Evolutionary conservation across 306 rosid species (phyloP), one percentile per base, ranked within the genome.

Genomic region (Vigna unguiculata): DNA sequence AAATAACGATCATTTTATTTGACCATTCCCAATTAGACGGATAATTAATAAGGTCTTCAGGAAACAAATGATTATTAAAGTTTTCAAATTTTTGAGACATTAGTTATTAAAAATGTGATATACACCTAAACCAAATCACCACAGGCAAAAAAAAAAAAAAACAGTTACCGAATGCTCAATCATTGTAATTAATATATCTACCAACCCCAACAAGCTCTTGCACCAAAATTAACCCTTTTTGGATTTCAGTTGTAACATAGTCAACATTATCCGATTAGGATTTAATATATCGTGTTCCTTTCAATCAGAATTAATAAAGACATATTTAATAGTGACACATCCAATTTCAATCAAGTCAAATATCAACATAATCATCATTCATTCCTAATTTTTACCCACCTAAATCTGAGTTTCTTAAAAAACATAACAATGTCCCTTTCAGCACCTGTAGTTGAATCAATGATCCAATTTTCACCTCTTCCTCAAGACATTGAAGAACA

Each of bases 381-480:
- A 19, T 48, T 6, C 6, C 40, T 28, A 28, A 0, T 58, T 11
- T 58, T 59, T 25, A 2, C 22, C 22, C 2, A n/a, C n/a, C 34
- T 5, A 17, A 63, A 36, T 9, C 32, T n/a, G 15, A 61, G 3
- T n/a, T 16, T 28, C 34, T 36, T 28, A 28, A 32, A 32, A 64
- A 11, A 38, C 19, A 28, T 1, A 76, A 54, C 0, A 2, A 81
- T 81, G 85, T 69, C 78, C 1, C 32, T 43, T 17, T 60, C 85
- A 61, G n/a, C 74, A 5, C 63, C 78, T 52, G 74, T 53, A 70
- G 38, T 70, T 70, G 78, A 69, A 52, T 40, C 78, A 6, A 62
- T 20, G n/a, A 53, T 19, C 52, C 22, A 75, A 0, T 81, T 81
- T 40, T 61, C 81, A 5, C 69, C 74, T 40, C 41, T 81, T 1